Evolutionary conservation across 2,329 filamentous ascomycete genomes (phyloP), one percentile per base, ranked within the genome.

Genomic region (Esteya vermicola): DNA sequence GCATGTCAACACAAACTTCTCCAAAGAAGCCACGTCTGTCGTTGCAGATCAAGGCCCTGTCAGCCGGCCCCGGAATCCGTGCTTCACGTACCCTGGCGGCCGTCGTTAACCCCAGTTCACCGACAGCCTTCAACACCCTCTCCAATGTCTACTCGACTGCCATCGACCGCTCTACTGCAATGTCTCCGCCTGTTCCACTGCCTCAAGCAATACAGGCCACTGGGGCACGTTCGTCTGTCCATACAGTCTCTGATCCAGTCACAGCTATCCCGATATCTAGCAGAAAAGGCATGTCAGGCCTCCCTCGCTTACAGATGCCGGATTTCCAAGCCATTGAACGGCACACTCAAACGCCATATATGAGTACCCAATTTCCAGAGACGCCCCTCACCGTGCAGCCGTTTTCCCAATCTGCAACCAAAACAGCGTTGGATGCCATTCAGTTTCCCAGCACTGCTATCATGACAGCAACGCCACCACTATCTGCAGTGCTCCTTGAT

Each of bases 91-190:
- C 59, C 6, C 52, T 69, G 33, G 56, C 62, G 19, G 61, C 64
- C 41, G 60, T 63, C 38, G 56, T 70, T 30, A 67, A 78, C 48
- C 68, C 71, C 23, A 68, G 63, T 43, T 76, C 75, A 25, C 72
- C 73, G 4, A 79, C 75, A 2, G 62, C 72, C 19, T 77, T 78
- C 59, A 79, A 79, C 56, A 79, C 75, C 3, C 64, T 79, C 30
- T 76, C 74, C 40, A 79, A 79, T 56, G 69, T 74, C 44, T 79
- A 79, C 50, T 68, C 70, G 21, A 72, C 70, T 4, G 70, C 74
- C 44, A 75, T 79, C 39, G 73, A 75, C 54, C 68, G 72, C 45
- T 67, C 70, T 18, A 67, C 70, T 2, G 66, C 70, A 22, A 68
- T 63, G 32, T 53, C 62, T 26, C 63, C 67, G 28, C 64, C 68